Evolutionary conservation across 371 early-diverging fungal species (phyloP).

Genomic region (Encephalitozoon intestinalis): DNA sequence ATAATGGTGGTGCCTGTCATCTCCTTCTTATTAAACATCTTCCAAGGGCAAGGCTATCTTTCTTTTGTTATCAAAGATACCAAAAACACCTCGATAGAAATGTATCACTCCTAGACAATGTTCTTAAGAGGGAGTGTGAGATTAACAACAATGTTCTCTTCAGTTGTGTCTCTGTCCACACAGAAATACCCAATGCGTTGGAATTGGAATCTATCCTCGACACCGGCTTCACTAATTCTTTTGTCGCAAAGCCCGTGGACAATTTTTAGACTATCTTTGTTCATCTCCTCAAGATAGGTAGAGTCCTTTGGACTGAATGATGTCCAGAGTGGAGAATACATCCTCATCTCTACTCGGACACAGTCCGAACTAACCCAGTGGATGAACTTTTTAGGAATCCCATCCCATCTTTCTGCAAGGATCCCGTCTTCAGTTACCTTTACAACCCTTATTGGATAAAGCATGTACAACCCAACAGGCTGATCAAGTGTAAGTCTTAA

Average conservation of each 20-base stretch:
- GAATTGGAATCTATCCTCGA: constrained; percentile 83
- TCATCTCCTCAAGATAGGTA: constrained; percentile 81
- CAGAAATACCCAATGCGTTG: constrained; percentile 90
- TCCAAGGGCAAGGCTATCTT: not conserved
- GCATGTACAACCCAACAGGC: constrained; percentile 78
- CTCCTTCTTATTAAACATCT: constrained; percentile 34
- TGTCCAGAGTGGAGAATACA: constrained; percentile 75
- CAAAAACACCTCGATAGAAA: not conserved
- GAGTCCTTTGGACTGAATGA: constrained; percentile 74
- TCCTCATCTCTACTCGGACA: constrained; percentile 68
- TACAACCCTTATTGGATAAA: constrained; percentile 73
- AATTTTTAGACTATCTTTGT: constrained; percentile 69
- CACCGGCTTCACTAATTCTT: constrained; percentile 66
- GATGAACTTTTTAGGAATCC: constrained; percentile 83
- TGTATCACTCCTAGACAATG: not conserved
- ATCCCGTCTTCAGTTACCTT: constrained; percentile 61
- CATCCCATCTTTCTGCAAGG: constrained; percentile 49
- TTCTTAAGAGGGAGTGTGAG: constrained; percentile 39
- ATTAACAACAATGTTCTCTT: constrained; percentile 41
- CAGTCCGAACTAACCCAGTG: constrained; percentile 85
- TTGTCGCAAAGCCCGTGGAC: constrained; percentile 72
- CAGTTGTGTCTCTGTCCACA: constrained; percentile 69
- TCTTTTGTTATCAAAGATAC: not conserved
- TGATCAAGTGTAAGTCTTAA: constrained; percentile 81
- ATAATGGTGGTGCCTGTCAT: constrained; percentile 81